Percentiles rank a stretch among this genome's conserved stretches.
phyloP scores from a whole-genome alignment of 2,329 filamentous ascomycete genomes.

The Diaporthe sp. region DNA sequence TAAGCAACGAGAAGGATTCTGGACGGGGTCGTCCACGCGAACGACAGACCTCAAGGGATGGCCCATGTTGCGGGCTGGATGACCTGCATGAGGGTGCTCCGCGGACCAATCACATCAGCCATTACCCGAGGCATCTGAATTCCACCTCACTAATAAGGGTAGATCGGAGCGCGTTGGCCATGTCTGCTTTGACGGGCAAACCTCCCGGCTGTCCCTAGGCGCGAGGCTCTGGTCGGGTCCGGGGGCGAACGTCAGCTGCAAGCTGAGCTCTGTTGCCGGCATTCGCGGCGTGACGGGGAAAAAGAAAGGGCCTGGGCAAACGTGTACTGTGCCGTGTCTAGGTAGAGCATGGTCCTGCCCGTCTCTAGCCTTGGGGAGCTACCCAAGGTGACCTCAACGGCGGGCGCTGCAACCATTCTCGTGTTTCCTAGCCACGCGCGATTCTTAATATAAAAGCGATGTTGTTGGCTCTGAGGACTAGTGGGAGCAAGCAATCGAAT shows the following conservation, averaged over 20 bases:
- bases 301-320: not conserved
- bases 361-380: slow-evolving; percentile 23
- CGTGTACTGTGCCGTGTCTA: slow-evolving; percentile 13
- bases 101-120: slow-evolving; percentile 37
- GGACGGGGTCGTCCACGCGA: slow-evolving; percentile 21
- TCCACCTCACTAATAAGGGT: slow-evolving; percentile 32
- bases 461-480: slow-evolving; percentile 44
- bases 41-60: slow-evolving; percentile 32
- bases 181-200: slow-evolving; percentile 29
- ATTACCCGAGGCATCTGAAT: slow-evolving; percentile 40
- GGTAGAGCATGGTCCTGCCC: not conserved
- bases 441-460: slow-evolving; percentile 47
- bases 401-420: slow-evolving; percentile 28
- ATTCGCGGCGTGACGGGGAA: not conserved
- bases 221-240: slow-evolving; percentile 23
- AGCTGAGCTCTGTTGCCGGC: slow-evolving; percentile 19
- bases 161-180: slow-evolving; percentile 10
- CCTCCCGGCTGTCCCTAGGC: slow-evolving; percentile 21
- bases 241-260: not conserved
- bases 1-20: slow-evolving; percentile 23
- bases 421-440: slow-evolving; percentile 48
- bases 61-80: slow-evolving; percentile 37
- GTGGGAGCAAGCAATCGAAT: slow-evolving; percentile 41
- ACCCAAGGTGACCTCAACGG: slow-evolving; percentile 19
- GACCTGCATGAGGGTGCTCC: slow-evolving; percentile 36